Conservation (phyloP, 805 yeast species). For the Saturnispora besseyi region DNA sequence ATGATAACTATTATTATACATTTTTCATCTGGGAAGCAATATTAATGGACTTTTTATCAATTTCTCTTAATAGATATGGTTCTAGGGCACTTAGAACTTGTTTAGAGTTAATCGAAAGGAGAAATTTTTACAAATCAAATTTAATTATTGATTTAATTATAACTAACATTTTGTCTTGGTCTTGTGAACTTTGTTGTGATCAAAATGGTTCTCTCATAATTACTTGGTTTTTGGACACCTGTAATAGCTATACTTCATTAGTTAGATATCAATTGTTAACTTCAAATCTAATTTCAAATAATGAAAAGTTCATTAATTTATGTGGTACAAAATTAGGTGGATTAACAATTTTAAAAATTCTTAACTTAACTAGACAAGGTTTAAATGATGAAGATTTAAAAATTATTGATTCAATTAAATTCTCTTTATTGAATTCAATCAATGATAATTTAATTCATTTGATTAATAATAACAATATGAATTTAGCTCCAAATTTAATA, state of each 20-base stretch:
- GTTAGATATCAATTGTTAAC: constrained; percentile 54
- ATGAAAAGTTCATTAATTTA: constrained; percentile 15
- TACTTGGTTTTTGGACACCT: constrained; percentile 92
- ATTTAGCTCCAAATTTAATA: constrained; percentile 58
- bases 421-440: background rate
- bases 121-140: constrained; percentile 37
- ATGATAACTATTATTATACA: constrained; percentile 38
- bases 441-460: background rate
- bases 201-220: constrained; percentile 82
- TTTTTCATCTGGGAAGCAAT: constrained; percentile 83
- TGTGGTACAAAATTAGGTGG: constrained; percentile 60
- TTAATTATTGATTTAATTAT: constrained; percentile 61
- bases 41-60: constrained; percentile 64
- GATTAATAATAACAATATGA: background rate
- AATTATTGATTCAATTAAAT: constrained; percentile 24
- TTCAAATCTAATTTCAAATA: constrained; percentile 12
- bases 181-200: constrained; percentile 71
- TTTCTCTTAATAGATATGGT: constrained; percentile 86
- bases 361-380: constrained; percentile 41
- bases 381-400: constrained; percentile 16
- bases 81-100: constrained; percentile 93
- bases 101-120: constrained; percentile 39
- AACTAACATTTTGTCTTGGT: constrained; percentile 66
- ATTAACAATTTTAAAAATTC: constrained; percentile 67
- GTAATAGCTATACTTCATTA: constrained; percentile 36